These are phyloP conservation scores for Themeda triandra DNA, from an alignment of 176 grass and related monocot species.

Conservation along the genomic window DNA sequence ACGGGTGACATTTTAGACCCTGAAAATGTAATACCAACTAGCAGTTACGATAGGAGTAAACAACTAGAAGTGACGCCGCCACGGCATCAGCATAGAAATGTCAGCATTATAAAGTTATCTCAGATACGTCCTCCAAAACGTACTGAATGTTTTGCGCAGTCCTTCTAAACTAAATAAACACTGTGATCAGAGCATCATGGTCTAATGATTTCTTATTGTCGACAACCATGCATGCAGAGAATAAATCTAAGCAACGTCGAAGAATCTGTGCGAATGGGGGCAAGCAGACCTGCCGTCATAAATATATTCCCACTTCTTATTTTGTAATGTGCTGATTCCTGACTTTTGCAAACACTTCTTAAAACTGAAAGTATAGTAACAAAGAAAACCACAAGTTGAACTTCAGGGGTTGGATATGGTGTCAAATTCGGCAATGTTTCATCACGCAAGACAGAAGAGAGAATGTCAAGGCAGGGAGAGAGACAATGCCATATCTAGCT, in stretches of 20 bases:
- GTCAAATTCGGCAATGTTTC: slow-evolving; percentile 26
- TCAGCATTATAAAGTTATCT: neutral
- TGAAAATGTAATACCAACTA: neutral
- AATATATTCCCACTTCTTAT: neutral
- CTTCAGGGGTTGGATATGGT: neutral
- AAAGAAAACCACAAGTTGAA: neutral
- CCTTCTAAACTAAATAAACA: neutral
- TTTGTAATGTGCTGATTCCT: slow-evolving; percentile 25
- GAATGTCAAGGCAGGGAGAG: neutral
- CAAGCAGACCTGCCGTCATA: slow-evolving; percentile 13
- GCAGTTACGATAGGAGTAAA: neutral
- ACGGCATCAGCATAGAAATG: neutral
- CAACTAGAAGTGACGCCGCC: neutral
- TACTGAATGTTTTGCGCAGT: neutral
- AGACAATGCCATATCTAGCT: neutral
- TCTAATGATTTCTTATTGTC: neutral
- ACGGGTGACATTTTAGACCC: neutral
- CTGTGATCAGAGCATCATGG: neutral
- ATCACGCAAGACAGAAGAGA: neutral
- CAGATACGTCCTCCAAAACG: slow-evolving; percentile 15
- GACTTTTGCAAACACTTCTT: neutral
- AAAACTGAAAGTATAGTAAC: neutral
- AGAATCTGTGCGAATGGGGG: slow-evolving; percentile 10
- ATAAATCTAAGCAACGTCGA: slow-evolving; percentile 27
- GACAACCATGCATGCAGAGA: slow-evolving; percentile 19